phyloP scores from a whole-genome alignment of 768 basidiomycete species.

The Boletus sp. region DNA sequence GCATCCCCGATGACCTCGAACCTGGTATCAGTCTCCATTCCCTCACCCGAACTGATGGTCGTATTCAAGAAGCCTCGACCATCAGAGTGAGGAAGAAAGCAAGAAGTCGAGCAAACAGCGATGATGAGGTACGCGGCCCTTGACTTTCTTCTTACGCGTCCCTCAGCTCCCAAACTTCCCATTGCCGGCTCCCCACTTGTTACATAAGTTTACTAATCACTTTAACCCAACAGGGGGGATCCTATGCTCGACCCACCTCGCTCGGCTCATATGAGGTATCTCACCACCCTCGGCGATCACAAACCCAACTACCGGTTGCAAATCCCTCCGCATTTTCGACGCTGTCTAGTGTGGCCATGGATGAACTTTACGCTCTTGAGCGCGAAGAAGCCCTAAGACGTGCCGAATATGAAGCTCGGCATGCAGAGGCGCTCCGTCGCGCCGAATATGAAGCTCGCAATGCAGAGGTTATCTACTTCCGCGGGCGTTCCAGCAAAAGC shows the following conservation, averaged over 20 bases:
- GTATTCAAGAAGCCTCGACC: conserved; percentile 23
- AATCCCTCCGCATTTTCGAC: conserved; percentile 58
- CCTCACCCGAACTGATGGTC: conserved; percentile 16
- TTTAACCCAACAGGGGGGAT: conserved; percentile 41
- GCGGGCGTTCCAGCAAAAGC: conserved; percentile 50
- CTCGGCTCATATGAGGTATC: conserved; percentile 43
- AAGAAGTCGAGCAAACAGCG: conserved; percentile 72
- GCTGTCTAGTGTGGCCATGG: conserved; percentile 75
- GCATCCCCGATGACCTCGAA: conserved; percentile 25
- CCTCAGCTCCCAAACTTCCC: conserved; percentile 9
- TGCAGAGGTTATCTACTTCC: conserved; percentile 42
- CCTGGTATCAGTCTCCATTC: conserved; percentile 27
- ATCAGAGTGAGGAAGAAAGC: conserved; percentile 71
- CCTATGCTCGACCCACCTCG: conserved; percentile 56
- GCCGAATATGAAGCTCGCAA: conserved; percentile 59
- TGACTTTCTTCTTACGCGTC: background rate
- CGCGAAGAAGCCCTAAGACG: conserved; percentile 77
- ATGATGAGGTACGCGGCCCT: conserved; percentile 66
- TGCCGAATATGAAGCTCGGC: conserved; percentile 81
- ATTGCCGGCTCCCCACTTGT: conserved; percentile 25
- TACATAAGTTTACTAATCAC: conserved; percentile 25
- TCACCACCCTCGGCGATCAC: conserved; percentile 29
- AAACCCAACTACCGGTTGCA: conserved; percentile 24
- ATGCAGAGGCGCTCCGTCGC: conserved; percentile 63
- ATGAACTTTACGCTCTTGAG: conserved; percentile 87